phyloP scores from a whole-genome alignment of 2,329 filamentous ascomycete species.

The Aspergillus sp. region DNA sequence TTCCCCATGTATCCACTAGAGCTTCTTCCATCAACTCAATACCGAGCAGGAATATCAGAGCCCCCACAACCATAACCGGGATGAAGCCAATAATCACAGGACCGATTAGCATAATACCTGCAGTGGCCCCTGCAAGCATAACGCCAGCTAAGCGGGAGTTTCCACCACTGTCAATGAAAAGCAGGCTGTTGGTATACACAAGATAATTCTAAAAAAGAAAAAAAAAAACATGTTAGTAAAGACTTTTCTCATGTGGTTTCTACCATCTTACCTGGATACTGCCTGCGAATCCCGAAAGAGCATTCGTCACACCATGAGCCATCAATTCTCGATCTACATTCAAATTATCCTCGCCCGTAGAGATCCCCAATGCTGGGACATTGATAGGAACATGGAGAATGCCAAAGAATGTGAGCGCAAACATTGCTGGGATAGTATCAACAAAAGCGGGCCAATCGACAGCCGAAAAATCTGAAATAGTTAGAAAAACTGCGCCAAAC shows the following conservation, averaged over 20 bases:
- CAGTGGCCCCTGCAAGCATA: slow-evolving; percentile 77
- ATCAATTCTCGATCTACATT: slow-evolving; percentile 89
- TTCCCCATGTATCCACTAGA: slow-evolving; percentile 82
- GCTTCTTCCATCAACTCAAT: slow-evolving; percentile 91
- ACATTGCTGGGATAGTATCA: slow-evolving; percentile 90
- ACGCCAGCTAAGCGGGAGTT: slow-evolving; percentile 82
- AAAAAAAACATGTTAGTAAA: slow-evolving; percentile 25
- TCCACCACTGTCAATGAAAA: slow-evolving; percentile 92
- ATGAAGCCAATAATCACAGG: slow-evolving; percentile 90
- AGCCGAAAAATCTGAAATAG: slow-evolving; percentile 66
- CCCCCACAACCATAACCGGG: slow-evolving; percentile 94
- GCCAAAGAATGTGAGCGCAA: slow-evolving; percentile 95
- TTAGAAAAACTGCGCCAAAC: slow-evolving; percentile 3
- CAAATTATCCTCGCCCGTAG: slow-evolving; percentile 87
- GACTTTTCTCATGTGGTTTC: neutral
- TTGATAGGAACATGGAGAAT: slow-evolving; percentile 98
- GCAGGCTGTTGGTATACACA: slow-evolving; percentile 95
- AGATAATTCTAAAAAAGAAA: slow-evolving; percentile 95
- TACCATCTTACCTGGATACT: slow-evolving; percentile 66
- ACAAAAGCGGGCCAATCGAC: slow-evolving; percentile 81
- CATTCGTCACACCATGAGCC: slow-evolving; percentile 90
- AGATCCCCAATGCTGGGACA: slow-evolving; percentile 87
- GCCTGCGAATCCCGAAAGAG: slow-evolving; percentile 78
- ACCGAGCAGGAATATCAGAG: slow-evolving; percentile 89
- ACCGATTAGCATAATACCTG: slow-evolving; percentile 79